Conservation (phyloP, 441 rosid genomes). For the Pelargonium australe region DNA sequence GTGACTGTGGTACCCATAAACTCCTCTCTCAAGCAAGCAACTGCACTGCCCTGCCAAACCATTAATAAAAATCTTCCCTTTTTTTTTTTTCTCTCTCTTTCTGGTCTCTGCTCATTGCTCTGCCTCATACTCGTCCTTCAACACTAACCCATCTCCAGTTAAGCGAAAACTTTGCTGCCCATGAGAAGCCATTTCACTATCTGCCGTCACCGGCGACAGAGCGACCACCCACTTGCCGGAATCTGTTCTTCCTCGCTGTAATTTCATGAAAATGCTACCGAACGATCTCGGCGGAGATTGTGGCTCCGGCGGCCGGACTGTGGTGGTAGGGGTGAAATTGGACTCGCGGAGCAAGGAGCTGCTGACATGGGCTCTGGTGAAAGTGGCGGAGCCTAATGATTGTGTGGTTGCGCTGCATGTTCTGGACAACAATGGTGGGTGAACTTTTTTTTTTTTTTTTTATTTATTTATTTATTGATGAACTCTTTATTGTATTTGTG, state of each 20-base stretch:
- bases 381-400: slow-evolving; percentile 68
- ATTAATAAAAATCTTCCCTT: too few species aligned
- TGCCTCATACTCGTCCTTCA: too few species aligned
- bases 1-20: too few species aligned
- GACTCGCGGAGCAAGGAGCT: slow-evolving; percentile 57
- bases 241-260: slow-evolving; percentile 10
- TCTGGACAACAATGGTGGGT: slow-evolving; percentile 41
- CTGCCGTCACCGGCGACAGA: slow-evolving; percentile 21
- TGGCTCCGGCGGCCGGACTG: slow-evolving; percentile 39
- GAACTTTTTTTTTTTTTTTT: not conserved
- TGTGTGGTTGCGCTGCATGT: slow-evolving; percentile 62
- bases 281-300: slow-evolving; percentile 20
- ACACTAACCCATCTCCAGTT: too few species aligned
- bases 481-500: slow-evolving; percentile 10
- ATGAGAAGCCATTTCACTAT: not conserved
- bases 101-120: too few species aligned
- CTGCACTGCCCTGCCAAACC: too few species aligned
- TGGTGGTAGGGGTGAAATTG: slow-evolving; percentile 62
- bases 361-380: slow-evolving; percentile 68
- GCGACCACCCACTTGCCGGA: slow-evolving; percentile 14
- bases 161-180: too few species aligned
- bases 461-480: slow-evolving; percentile 2
- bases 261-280: slow-evolving; percentile 34
- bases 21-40: too few species aligned
- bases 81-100: too few species aligned